Percentiles rank a stretch among this genome's conserved stretches.
phyloP scores from a whole-genome alignment of 1,139 yeast species.

The Candida neerlandica region DNA sequence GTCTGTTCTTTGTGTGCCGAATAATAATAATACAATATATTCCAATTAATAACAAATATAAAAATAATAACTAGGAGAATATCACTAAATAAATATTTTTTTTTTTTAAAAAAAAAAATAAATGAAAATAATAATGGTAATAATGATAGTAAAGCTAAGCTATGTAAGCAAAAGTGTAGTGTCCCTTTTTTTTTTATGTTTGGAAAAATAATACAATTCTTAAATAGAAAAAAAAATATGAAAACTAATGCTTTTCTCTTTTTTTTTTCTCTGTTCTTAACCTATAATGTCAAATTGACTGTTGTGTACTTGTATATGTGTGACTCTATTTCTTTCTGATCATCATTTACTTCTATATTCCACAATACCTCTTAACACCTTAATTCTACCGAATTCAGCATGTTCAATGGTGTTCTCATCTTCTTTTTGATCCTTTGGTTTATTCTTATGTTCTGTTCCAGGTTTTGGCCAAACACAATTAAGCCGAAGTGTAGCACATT shows the following conservation, averaged over 20 bases:
- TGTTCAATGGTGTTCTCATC: slow-evolving; percentile 52
- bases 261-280: no score
- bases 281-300: background rate
- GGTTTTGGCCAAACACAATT: slow-evolving; percentile 55
- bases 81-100: no score
- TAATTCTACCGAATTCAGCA: slow-evolving; percentile 59
- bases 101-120: background rate
- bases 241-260: background rate
- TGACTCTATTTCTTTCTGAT: background rate
- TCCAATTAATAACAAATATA: slow-evolving; percentile 2
- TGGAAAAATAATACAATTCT: background rate
- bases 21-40: slow-evolving; percentile 2
- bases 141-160: slow-evolving; percentile 1
- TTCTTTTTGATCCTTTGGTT: slow-evolving; percentile 50
- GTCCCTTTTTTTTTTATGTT: background rate
- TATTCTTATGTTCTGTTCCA: slow-evolving; percentile 51
- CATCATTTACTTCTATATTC: slow-evolving; percentile 35
- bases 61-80: background rate
- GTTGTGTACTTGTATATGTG: no score
- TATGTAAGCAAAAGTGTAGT: background rate
- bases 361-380: slow-evolving; percentile 63
- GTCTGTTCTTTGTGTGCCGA: background rate
- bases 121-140: background rate
- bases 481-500: slow-evolving; percentile 44
- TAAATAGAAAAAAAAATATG: background rate